Conservation (phyloP, 129 eudicot genomes). For the Tagetes patula region DNA sequence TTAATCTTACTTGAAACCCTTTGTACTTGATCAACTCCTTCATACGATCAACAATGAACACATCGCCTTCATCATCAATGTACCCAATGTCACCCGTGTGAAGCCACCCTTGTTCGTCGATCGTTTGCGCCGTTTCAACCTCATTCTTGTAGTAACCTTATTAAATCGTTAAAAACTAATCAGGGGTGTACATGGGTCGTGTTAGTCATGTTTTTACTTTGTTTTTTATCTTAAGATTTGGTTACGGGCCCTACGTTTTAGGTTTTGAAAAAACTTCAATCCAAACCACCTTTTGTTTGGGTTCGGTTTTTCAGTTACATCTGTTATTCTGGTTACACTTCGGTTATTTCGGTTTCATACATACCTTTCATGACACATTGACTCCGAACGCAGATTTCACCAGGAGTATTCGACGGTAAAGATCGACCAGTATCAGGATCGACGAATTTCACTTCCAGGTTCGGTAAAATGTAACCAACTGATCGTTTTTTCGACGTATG, state of each 20-base stretch:
- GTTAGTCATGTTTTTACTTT: no score
- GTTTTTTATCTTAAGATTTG: no score
- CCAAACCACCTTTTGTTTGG: no score
- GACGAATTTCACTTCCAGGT: conserved; percentile 80
- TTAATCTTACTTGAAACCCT: conserved; percentile 77
- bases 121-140: conserved; percentile 69
- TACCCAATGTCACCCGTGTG: conserved; percentile 95
- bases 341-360: no score
- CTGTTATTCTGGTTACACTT: no score
- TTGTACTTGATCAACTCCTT: conserved; percentile 92
- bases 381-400: conserved; percentile 95
- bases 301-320: no score
- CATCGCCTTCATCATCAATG: conserved; percentile 91
- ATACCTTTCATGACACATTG: conserved; percentile 98
- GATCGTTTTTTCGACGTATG: conserved; percentile 74
- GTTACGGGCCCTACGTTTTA: no score
- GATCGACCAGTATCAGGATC: conserved; percentile 77
- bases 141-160: conserved; percentile 88
- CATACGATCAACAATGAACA: conserved; percentile 89
- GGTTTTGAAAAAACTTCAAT: no score
- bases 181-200: no score
- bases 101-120: conserved; percentile 87
- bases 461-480: conserved; percentile 79
- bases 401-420: conserved; percentile 72
- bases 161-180: neutral